Percentiles rank a stretch among this genome's conserved stretches.
phyloP scores from a whole-genome alignment of 108 stramenopile species.

The Cyclostephanos invisitatus region DNA sequence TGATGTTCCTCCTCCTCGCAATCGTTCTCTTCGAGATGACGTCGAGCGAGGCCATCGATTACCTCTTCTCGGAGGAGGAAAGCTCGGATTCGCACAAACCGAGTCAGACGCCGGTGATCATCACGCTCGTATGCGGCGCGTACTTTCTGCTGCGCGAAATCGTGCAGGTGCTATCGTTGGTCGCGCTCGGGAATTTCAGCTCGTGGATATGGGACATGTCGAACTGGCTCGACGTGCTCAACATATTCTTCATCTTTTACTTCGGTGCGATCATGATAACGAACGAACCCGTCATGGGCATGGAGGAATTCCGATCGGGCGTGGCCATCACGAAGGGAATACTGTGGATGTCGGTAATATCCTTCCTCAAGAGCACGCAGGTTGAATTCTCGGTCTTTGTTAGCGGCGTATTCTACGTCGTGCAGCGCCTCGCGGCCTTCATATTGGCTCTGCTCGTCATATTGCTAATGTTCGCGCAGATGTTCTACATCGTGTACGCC shows the following conservation, averaged over 20 bases:
- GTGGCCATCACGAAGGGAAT: slow-evolving; percentile 76
- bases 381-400: slow-evolving; percentile 89
- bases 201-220: slow-evolving; percentile 72
- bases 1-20: slow-evolving; percentile 59
- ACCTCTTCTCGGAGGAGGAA: slow-evolving; percentile 31
- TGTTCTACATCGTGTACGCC: slow-evolving; percentile 81
- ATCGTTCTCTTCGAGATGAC: slow-evolving; percentile 78
- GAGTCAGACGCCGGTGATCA: neutral
- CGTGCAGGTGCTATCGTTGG: slow-evolving; percentile 51
- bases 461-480: slow-evolving; percentile 84
- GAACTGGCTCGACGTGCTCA: slow-evolving; percentile 79
- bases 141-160: slow-evolving; percentile 51
- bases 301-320: slow-evolving; percentile 63
- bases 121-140: slow-evolving; percentile 31
- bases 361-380: slow-evolving; percentile 75
- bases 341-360: slow-evolving; percentile 79
- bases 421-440: slow-evolving; percentile 74
- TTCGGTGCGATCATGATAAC: slow-evolving; percentile 67
- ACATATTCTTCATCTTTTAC: slow-evolving; percentile 73
- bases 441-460: slow-evolving; percentile 75
- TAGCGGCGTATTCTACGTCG: slow-evolving; percentile 79
- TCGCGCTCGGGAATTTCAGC: slow-evolving; percentile 52
- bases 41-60: slow-evolving; percentile 64
- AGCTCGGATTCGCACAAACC: neutral
- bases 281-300: slow-evolving; percentile 11